phyloP scores from a whole-genome alignment of 768 basidiomycete species.

The Rhodotorula kratochvilovae region DNA sequence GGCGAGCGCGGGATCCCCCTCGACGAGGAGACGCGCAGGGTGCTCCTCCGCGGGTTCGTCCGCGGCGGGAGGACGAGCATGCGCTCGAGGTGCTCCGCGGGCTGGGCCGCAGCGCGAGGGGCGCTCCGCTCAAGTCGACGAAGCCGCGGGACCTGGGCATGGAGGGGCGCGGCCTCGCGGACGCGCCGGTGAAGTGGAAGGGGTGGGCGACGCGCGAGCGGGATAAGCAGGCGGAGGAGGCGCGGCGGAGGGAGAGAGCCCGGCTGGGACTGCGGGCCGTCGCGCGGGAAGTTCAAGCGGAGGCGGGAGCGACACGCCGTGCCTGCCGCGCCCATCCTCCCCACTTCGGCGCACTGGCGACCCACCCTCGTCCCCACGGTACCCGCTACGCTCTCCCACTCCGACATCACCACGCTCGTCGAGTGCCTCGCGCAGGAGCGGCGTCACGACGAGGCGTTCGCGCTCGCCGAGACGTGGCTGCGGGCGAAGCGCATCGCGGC shows the following conservation, averaged over 20 bases:
- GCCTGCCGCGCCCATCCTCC: neutral
- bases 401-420: slow-evolving; percentile 11
- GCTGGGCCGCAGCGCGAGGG: neutral
- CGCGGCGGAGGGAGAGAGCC: neutral
- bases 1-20: neutral
- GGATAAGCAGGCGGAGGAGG: neutral
- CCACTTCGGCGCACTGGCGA: neutral
- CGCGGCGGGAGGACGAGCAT: neutral
- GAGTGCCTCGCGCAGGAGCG: slow-evolving; percentile 15
- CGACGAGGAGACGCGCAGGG: neutral
- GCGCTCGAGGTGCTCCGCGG: slow-evolving; percentile 3
- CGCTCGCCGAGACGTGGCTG: slow-evolving; percentile 26
- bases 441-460: slow-evolving; percentile 1
- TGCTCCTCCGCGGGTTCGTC: slow-evolving; percentile 10
- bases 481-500: neutral
- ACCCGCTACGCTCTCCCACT: neutral
- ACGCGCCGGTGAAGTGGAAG: slow-evolving; percentile 1
- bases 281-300: neutral
- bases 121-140: neutral
- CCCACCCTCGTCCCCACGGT: neutral
- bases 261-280: neutral
- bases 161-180: neutral
- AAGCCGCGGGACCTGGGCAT: neutral
- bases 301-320: neutral
- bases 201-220: neutral